Evolutionary conservation across 805 yeast genomes (phyloP), one percentile per base, ranked within the genome.

Genomic region (Hanseniaspora mollemarum): DNA sequence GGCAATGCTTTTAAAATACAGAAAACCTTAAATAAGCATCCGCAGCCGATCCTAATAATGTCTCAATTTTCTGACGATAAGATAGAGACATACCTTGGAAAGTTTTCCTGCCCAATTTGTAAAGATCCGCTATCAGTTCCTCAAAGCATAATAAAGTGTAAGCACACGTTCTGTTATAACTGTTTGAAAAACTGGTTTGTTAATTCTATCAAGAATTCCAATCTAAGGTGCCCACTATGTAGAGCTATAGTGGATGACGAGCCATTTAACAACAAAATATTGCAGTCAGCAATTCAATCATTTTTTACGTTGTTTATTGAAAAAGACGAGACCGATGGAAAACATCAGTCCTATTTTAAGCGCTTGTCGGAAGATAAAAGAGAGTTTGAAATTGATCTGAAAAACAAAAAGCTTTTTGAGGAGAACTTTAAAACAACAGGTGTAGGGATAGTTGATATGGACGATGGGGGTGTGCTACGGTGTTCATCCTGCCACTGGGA

Each of bases 401-500:
- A 62, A 22, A 63, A 64, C 2, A 60, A 67, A 29, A 59, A 57
- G 2, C 60, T 78, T 39, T 81, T 76, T 62, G 72, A 72, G 2
- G 72, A 71, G 31, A 60, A 72, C 2, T 80, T 81, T 61, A 65
- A 69, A n/a, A 61, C 64, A 45, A 60, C 71, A 16, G 75, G 77
- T 2, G 62, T 70, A 15, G 78, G 81, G 0, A 62, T 78, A 2
- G 67, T 80, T 1, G 87, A 81, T 58, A 57, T 55, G 49, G 68
- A 67, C 26, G 76, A 76, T 26, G 90, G 83, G 58, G 87, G 87
- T 2, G 84, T 83, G 9, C 76, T 83, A 0, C 65, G 90, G 50
- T 83, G 92, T 59, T 76, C 83, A 7, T 74, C 76, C 52, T 83
- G 92, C 61, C 87, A 80, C 58, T 83, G 90, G 90, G 90, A 83